Evolutionary conservation across 495 filamentous ascomycete genomes (phyloP).

Genomic region (Parmelia sp.): DNA sequence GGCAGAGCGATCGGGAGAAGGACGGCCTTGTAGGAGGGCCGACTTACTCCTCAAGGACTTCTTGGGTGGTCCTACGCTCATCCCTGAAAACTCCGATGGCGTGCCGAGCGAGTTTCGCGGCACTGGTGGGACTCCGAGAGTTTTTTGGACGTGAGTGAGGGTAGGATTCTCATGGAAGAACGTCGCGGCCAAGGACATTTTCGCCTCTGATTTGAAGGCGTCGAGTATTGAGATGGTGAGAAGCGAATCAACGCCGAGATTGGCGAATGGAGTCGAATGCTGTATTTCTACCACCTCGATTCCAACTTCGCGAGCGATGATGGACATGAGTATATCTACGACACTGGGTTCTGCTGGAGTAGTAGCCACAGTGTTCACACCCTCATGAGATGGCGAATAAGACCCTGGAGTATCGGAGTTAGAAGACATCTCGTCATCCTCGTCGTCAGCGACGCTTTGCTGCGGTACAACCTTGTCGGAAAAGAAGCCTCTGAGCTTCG

Average conservation of each 20-base stretch:
- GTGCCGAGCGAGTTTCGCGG: constrained; percentile 13
- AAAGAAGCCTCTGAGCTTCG: constrained; percentile 41
- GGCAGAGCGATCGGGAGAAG: constrained; percentile 22
- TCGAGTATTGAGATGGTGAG: constrained; percentile 43
- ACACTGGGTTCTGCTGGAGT: constrained; percentile 15
- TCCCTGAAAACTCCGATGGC: constrained; percentile 25
- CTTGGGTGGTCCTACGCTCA: constrained; percentile 20
- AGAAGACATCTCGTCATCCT: constrained; percentile 12
- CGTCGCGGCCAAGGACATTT: constrained; percentile 27
- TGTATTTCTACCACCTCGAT: constrained; percentile 37
- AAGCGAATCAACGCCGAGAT: constrained; percentile 48
- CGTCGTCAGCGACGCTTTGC: constrained; percentile 15
- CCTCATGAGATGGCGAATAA: constrained; percentile 11
- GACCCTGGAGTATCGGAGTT: not conserved
- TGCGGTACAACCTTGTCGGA: constrained; percentile 29
- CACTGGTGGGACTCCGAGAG: constrained; percentile 42
- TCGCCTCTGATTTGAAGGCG: constrained; percentile 33
- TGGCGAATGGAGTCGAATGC: constrained; percentile 32
- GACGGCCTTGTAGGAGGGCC: constrained; percentile 22
- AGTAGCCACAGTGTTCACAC: constrained; percentile 3
- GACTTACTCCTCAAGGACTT: constrained; percentile 30
- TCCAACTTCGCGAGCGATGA: constrained; percentile 41
- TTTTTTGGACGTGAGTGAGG: constrained; percentile 41
- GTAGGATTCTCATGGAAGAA: constrained; percentile 38
- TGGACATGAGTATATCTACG: constrained; percentile 20